Evolutionary conservation across 1,284 basidiomycete genomes (phyloP), one percentile per base, ranked within the genome.

Genomic region (Earliella scabrosa): DNA sequence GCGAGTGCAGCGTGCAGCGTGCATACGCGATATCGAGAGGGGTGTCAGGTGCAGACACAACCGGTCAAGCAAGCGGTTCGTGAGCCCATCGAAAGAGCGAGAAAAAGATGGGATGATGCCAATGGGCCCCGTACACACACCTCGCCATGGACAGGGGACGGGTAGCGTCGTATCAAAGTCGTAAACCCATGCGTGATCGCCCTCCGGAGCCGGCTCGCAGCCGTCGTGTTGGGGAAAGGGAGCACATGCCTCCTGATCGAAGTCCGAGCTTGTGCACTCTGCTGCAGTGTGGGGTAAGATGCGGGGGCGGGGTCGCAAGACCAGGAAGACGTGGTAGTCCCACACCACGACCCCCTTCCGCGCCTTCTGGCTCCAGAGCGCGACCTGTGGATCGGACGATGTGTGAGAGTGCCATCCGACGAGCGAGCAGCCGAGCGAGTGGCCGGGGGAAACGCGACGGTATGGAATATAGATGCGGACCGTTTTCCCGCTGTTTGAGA

Each of bases 241-340:
- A 35, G 44, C 44, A 38, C 44, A 31, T 46, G 44, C 18, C 36
- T 20, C 5, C 7, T 34, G 45, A 45, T 45, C 45, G 31, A 23
- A 23, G n/a, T 34, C 21, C 4, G 39, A 40, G 39, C 21, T 24
- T 10, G 18, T 10, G 20, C 20, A n/a, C n/a, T n/a, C 13, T 24
- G 39, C 20, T 7, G 8, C 21, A 26, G 4, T 23, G 27, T n/a
- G 39, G 27, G 23, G 44, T 24, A 26, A 39, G 6, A 27, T 54
- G 43, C 54, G 40, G 27, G 48, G 32, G 36, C 50, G 54, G 51
- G 54, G 50, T 43, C 77, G 76, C 32, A 88, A 73, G 38, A 82
- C 68, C 10, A 88, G 77, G 26, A 91, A 70, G 61, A 88, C 87
- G 66, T 92, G 90, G 68, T 92, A 91, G 67, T 92, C 88, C 88